Base-by-base conservation (phyloP, 2,329 filamentous ascomycete species). In the Podosphaera xanthii region DNA sequence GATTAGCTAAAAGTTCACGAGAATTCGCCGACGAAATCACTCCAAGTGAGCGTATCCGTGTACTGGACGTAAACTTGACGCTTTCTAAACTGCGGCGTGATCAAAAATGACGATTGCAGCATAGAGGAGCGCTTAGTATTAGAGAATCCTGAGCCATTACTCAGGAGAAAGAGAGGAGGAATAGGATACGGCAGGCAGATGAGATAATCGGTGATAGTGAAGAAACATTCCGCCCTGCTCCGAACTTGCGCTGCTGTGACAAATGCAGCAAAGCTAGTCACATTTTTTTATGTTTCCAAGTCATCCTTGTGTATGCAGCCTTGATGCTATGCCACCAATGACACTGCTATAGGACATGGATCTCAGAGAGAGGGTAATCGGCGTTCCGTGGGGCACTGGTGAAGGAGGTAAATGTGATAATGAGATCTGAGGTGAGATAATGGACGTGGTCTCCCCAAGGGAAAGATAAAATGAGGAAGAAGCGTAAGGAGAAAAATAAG, bases 21-120 rank as follows among this genome's bases (percentile, higher is more conserved):
- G 36, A 40, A 10, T 40, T 40, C 10, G 36, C 36, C 10, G 36
- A 40, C 6, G 10, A 6, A 40, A 10, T 40, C 10, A 40, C 36
- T 40, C 36, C 36, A 10, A 40, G 6, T 40, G 6, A 40, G 36
- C 5, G 54, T 22, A 54, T 60, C 31, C 59, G 60, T 46, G 38
- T 61, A 35, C 38, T 46, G 36, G 42, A 61, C 40, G 59, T 57
- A 35, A 61, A 64, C 53, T 48, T 59, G 59, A 59, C 61, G 30
- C 58, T 64, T 49, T 58, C 62, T 55, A 63, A 61, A 59, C 59
- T 57, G 35, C 57, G 57, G 30, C 63, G 53, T 38, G 62, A 59
- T 58, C 59, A 63, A 63, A 64, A 61, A 38, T 59, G 48, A 38
- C 59, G 55, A 57, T 38, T 64, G 31, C 53, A 56, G 59, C 46